Evolutionary conservation across 108 stramenopile genomes (phyloP), one percentile per base, ranked within the genome.

Genomic region (Skeletonema tropicum): DNA sequence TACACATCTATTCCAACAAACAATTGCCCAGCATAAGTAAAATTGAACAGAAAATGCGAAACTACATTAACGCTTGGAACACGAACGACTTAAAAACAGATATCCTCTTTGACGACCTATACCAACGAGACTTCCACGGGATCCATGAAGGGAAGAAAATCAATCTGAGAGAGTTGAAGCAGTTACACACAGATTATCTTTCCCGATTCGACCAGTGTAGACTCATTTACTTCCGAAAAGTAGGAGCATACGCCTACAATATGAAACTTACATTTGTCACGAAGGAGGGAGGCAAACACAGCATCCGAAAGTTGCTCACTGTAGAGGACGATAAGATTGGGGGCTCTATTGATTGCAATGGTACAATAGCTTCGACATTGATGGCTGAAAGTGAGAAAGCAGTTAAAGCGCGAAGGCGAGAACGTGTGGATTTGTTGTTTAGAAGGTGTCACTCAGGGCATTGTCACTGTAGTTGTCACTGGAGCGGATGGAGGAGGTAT

Each of bases 131-230:
- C 19, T 59, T 66, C 66, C n/a, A 59, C 17, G 66, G 57, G 10
- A 59, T 66, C 8, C 66, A 66, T n/a, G 59, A 57, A n/a, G 57
- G 57, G 9, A 13, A 59, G 57, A 57, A 59, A 41, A 15, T 66
- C 10, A 59, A 59, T 59, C 19, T n/a, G 57, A 26, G 7, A 7
- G 66, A 58, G 26, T 60, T 66, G 66, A 57, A 60, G 26, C 66
- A 59, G 41, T 39, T 42, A 12, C 45, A 62, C 17, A 62, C 17
- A 3, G 61, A 52, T 21, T 25, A 7, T 6, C 21, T 25, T 23
- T 55, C 52, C 52, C 19, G 23, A 55, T 23, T 23, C 52, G 23
- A 9, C 23, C 52, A 55, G 21, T 6, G 6, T 55, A 55, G 52
- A 55, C 52, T 55, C 52, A 6, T 55, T 6, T 25, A 55, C 52